Evolutionary conservation across 176 grass and related monocot genomes (phyloP), one percentile per base, ranked within the genome.

Genomic region (Juncus inflexus): DNA sequence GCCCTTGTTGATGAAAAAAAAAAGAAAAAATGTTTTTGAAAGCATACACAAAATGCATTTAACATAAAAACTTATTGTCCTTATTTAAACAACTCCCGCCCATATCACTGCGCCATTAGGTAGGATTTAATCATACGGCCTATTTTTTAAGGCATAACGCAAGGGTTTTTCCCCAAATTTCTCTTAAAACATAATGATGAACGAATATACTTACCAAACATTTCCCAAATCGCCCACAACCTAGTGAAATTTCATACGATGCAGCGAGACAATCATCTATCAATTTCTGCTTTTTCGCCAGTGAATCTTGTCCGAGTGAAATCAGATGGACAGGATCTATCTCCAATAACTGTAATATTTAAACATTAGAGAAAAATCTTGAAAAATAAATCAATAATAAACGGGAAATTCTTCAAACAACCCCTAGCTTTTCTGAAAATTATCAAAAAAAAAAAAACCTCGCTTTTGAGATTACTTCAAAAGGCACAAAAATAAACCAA

Each of bases 161-260:
- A 28, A 28, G 19, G 19, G 19, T 28, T 28, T 28, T 28, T 28
- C 19, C 19, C 19, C 19, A 28, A 28, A 28, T 28, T 40, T 69
- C 55, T 53, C 12, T 9, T 69, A 13, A 69, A 39, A 38, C 60
- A 65, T 35, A 49, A 67, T 58, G 59, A 76, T 62, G 7, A 53
- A 56, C 41, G 4, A 67, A 12, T 63, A 5, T 64, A 42, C 77
- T 76, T 96, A 91, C 92, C 87, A 91, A 76, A 61, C 85, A 97
- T 66, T 80, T 64, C 19, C 92, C 87, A 84, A 91, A 97, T 62
- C 49, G 58, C 11, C 77, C 87, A 60, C 74, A 65, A 72, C 77
- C 87, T 40, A 97, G 37, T 50, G 82, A 55, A 79, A 97, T 91
- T 83, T 83, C 68, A 68, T 82, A 97, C 12, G 87, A 82, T 12